A percentile compares a stretch with the other conserved stretches of the same genome.
Evolutionary conservation across 345 rosid genomes (phyloP).

Genomic region (Euphorbia lathyris): DNA sequence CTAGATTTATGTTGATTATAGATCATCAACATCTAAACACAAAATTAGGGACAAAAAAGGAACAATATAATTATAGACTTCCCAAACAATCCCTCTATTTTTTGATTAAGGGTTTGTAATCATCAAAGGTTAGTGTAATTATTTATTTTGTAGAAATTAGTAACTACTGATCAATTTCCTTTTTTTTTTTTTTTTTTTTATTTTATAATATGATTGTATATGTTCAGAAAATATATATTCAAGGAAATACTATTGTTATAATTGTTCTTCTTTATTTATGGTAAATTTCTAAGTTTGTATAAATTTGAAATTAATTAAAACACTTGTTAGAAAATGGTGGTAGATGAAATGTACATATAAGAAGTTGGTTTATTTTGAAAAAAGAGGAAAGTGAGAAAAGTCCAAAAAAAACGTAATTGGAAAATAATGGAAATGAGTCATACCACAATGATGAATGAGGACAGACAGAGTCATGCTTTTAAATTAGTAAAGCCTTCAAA

Average conservation of each 20-base stretch:
- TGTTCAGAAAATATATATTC: constrained; percentile 25
- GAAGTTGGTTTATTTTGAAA: no score
- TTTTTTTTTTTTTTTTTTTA: constrained; percentile 9
- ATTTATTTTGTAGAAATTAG: constrained; percentile 48
- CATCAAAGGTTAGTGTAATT: constrained; percentile 40
- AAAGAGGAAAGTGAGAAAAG: not conserved
- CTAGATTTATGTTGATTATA: not conserved
- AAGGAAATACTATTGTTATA: constrained; percentile 30
- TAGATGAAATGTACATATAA: no score
- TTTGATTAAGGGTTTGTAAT: constrained; percentile 65
- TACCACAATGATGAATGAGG: constrained; percentile 11
- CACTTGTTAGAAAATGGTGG: no score
- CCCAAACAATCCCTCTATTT: constrained; percentile 51
- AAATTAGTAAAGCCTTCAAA: no score
- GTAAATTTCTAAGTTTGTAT: not conserved
- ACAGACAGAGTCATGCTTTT: constrained; percentile 16
- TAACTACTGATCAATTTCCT: constrained; percentile 31
- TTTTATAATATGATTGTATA: constrained; percentile 32
- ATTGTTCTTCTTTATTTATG: constrained; percentile 18
- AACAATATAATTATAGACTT: constrained; percentile 21
- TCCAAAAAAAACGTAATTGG: not conserved
- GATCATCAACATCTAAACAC: no score
- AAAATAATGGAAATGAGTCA: constrained; percentile 3
- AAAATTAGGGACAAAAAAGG: constrained; percentile 15
- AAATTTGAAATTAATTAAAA: no score